Percentiles rank a stretch among this genome's conserved stretches.
These are phyloP conservation scores for Colletotrichum plurivorum DNA, from an alignment of 2,329 filamentous ascomycete species.

Conservation along the genomic window DNA sequence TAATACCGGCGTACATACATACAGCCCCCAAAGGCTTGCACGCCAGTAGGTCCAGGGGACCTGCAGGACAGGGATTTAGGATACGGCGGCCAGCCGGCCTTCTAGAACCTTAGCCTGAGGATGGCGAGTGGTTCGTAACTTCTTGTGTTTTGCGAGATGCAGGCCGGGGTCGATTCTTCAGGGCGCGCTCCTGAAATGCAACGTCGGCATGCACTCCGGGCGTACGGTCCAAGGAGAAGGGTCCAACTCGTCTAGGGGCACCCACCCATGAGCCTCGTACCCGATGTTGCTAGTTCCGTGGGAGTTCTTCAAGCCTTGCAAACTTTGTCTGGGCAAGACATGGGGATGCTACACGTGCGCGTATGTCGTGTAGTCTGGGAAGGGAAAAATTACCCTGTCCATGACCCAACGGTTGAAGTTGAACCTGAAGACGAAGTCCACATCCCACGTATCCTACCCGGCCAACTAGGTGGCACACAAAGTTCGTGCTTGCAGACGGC, in stretches of 20 bases:
- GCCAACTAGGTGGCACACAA: constrained; percentile 5
- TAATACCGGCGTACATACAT: constrained; percentile 16
- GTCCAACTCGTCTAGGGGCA: not conserved
- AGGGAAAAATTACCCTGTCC: not conserved
- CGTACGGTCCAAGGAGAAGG: too few relatives aligned
- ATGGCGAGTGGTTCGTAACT: constrained; percentile 18
- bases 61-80: not conserved
- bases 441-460: not conserved
- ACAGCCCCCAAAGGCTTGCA: constrained; percentile 7
- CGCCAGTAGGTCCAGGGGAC: not conserved
- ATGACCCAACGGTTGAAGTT: constrained; percentile 15
- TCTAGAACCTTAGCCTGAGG: not conserved
- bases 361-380: too few relatives aligned
- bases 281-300: constrained; percentile 19
- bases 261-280: not conserved
- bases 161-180: constrained; percentile 3
- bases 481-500: constrained; percentile 25
- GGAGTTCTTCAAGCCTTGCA: not conserved
- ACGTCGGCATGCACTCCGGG: constrained; percentile 11
- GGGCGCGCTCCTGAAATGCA: constrained; percentile 31
- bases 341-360: too few relatives aligned
- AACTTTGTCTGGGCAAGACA: not conserved
- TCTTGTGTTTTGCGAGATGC: constrained; percentile 20
- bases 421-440: not conserved
- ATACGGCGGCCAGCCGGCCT: not conserved